Evolutionary conservation across 768 basidiomycete genomes (phyloP), one percentile per base, ranked within the genome.

Genomic region (Collybia nuda): DNA sequence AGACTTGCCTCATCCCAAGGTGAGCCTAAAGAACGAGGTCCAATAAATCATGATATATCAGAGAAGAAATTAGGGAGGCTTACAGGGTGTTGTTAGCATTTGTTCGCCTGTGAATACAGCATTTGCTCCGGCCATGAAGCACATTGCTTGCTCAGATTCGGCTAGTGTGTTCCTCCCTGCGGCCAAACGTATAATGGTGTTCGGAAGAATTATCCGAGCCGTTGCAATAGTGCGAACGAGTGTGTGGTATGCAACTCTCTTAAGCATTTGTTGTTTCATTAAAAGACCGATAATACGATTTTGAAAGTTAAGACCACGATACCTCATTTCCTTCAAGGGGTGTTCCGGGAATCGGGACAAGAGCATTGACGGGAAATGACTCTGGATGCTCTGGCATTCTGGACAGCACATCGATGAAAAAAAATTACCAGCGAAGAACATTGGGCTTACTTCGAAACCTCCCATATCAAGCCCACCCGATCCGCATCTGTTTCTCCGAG

Each of bases 51-150:
- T 47, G 47, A 51, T 48, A 44, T 5, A 17, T 29, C 40, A 36
- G 48, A 61, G 12, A 22, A 50, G 29, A 50, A 24, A 32, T 41
- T 38, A 40, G 29, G 51, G 44, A 23, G 26, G 77, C 90, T 72
- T 61, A 88, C 94, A 97, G 40, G 95, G 93, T 12, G 96, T 98
- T 11, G 96, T 98, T 57, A 98, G 68, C 96, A 98, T 98, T 59
- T 86, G 79, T 64, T 98, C 96, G 38, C 95, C 96, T n/a, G 96
- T 98, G 67, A 98, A 98, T 53, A 98, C 87, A 18, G 96, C 96
- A 63, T 98, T 98, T 18, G 95, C 96, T 19, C 96, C 96, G 0
- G 96, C 94, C 90, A 98, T 89, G 73, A 98, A 98, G 63, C 93
- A 94, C 88, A 98, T 93, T 6, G 88, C 93, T 65, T 98, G 96